Base-by-base conservation (phyloP, 148 eudicot species). In the Rhododendron simsii region DNA sequence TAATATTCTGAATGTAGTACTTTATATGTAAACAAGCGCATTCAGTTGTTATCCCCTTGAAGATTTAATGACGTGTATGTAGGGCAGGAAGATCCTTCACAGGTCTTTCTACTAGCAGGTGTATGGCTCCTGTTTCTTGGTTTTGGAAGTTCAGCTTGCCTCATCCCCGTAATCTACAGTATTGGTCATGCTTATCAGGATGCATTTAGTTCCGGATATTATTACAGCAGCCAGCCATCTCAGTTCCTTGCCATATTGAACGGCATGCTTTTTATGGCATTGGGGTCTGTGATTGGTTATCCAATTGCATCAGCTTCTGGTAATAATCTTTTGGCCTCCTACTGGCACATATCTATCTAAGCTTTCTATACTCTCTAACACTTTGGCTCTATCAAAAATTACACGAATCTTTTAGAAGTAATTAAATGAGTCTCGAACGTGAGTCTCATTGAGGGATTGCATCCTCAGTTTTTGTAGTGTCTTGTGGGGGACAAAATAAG, bases 41-140 rank as follows among this genome's bases (percentile, higher is more conserved):
- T 75, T 28, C 20, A 80, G 13, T 81, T 83, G 50, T 87, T 84
- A 55, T 86, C 78, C 84, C 85, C 83, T 90, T 93, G 92, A 95
- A 91, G 86, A 92, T 83, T 87, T 87, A 91, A 86, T 94, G 91
- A 92, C 95, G 16, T 95, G 93, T 88, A 90, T 94, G 98, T 96
- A 96, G 99, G 99, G 99, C 99, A 96, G 99, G 99, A 94, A 92
- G 99, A 96, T 87, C 98, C 93, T 89, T 92, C 98, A 74, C 99
- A 95, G 94, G 98, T 95, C 85, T 90, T 95, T 87, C 94, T 94
- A 51, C 86, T 96, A 87, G 98, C 98, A 21, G 94, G 99, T 55
- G 91, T 96, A n/a, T 96, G 99, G 99, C 88, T 94, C 88, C 89
- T 96, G 89, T 90, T 95, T 88, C 93, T 96, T 80, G 93, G 93